A percentile compares a stretch with the other conserved stretches of the same genome.
Conservation (phyloP, 176 grass and related monocot genomes). For the Cenchrus americanus region DNA sequence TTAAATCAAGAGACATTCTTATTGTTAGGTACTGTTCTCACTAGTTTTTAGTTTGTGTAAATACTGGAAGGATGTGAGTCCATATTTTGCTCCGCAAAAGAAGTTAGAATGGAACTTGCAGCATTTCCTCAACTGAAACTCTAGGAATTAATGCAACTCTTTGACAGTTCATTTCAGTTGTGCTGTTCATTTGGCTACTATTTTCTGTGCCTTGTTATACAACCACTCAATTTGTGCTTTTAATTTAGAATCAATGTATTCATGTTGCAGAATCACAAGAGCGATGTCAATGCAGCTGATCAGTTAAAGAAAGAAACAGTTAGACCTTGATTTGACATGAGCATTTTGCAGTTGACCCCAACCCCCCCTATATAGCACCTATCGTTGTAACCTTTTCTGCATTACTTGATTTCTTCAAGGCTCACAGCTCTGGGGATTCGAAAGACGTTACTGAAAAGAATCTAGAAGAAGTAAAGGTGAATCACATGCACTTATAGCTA, state of each 20-base stretch:
- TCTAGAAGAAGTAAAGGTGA: slow-evolving; percentile 30
- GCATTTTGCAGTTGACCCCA: slow-evolving; percentile 5
- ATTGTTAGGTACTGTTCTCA: background rate
- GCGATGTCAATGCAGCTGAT: background rate
- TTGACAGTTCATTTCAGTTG: background rate
- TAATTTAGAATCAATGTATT: slow-evolving; percentile 19
- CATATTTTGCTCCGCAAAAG: background rate
- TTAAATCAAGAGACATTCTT: background rate
- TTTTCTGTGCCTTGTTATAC: background rate
- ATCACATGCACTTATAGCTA: background rate
- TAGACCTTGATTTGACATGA: background rate
- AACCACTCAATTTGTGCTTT: background rate
- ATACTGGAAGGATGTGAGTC: background rate
- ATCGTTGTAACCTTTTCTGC: background rate
- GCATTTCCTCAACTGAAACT: too few species aligned
- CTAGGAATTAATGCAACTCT: background rate
- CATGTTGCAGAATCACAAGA: slow-evolving; percentile 34
- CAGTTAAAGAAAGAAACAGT: slow-evolving; percentile 29
- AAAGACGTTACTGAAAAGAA: slow-evolving; percentile 32
- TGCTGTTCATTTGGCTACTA: background rate
- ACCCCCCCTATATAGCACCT: background rate
- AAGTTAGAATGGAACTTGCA: background rate
- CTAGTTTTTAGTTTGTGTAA: slow-evolving; percentile 19
- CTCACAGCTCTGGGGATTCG: background rate
- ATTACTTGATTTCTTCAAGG: slow-evolving; percentile 28